Evolutionary conservation across 106 monocot species (phyloP).

Genomic region (Platanthera guangdongensis): DNA sequence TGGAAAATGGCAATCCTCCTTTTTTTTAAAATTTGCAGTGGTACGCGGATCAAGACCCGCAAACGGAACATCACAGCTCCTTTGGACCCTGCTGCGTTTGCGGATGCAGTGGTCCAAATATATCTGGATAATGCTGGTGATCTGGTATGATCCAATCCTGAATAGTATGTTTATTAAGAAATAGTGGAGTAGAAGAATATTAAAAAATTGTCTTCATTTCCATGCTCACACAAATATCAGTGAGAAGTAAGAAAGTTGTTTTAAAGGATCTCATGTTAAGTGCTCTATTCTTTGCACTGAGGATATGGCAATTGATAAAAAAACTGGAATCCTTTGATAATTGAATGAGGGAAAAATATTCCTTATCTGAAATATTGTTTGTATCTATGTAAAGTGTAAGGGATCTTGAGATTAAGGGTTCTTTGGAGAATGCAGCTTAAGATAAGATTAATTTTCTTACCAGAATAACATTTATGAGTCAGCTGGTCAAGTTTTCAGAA

Average conservation of each 20-base stretch:
- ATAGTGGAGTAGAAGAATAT: not conserved
- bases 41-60: conserved; percentile 99
- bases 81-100: conserved; percentile 94
- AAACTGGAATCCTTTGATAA: not conserved
- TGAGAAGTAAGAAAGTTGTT: not conserved
- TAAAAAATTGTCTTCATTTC: not conserved
- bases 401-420: not conserved
- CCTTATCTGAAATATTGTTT: not conserved
- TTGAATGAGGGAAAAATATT: not conserved
- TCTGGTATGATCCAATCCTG: conserved; percentile 38
- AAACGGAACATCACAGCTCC: conserved; percentile 97
- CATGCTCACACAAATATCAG: not conserved
- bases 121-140: conserved; percentile 99
- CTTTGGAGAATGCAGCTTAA: not conserved
- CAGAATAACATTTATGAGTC: not conserved
- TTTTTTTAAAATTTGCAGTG: conserved; percentile 43
- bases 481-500: not conserved
- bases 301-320: not conserved
- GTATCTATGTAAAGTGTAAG: not conserved
- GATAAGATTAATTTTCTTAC: not conserved
- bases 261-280: not conserved
- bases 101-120: conserved; percentile 98
- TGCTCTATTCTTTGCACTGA: not conserved
- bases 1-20: not conserved
- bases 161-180: not conserved